Base-by-base conservation (phyloP, 352 stramenopile genomes). In the Phytophthora hibernalis region DNA sequence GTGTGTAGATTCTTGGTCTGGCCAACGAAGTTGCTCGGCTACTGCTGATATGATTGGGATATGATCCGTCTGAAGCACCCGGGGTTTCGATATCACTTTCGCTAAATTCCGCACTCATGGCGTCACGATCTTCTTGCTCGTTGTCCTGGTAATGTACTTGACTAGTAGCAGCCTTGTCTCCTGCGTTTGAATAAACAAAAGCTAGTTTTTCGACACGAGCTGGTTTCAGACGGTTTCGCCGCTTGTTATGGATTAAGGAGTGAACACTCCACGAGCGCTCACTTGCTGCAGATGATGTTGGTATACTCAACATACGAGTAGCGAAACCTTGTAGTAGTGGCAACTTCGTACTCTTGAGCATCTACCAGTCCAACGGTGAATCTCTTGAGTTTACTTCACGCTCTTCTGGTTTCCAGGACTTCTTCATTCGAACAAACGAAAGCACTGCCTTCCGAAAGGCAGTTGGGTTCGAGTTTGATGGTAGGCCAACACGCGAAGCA, bases 241-340 rank as follows among this genome's bases (percentile, higher is more conserved):
- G 24, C 38, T 71, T 60, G 7, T 30, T 50, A n/a, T 68, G 54
- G 4, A 75, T 31, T n/a, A 30, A 49, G 9, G 42, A 28, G 7
- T 49, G 42, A 28, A 30, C 13, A 30, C 42, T 31, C 42, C 42
- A 49, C 7, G 42, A 30, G 18, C 42, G 42, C 8, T 49, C 42
- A 16, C 42, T 49, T 30, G 42, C 42, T 11, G 42, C 42, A 16
- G 42, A 49, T 3, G 5, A 30, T 16, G 20, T 49, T 30, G 42
- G 42, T 9, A 49, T 30, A 28, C 42, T 48, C n/a, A n/a, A n/a
- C n/a, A n/a, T n/a, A n/a, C n/a, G 24, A 28, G 24, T 28, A 28
- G 24, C n/a, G n/a, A n/a, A n/a, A n/a, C n/a, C n/a, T n/a, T n/a
- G n/a, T n/a, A n/a, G n/a, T n/a, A n/a, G n/a, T n/a, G n/a, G n/a